Evolutionary conservation across 495 filamentous ascomycete species (phyloP).

Genomic region (Penicillium macrosclerotiorum): DNA sequence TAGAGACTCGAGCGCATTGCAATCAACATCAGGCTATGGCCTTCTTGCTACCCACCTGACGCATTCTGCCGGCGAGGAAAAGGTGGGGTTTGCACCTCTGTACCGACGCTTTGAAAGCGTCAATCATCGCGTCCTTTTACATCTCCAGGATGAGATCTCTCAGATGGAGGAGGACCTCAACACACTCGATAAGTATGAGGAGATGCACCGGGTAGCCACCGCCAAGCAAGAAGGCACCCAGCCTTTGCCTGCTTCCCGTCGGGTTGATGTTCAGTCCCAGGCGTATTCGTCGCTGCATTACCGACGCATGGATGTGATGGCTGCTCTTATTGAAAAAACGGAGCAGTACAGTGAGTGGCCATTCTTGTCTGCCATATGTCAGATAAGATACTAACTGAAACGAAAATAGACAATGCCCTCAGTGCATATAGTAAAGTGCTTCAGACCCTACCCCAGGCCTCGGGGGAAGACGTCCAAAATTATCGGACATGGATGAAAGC

Average conservation of each 20-base stretch:
- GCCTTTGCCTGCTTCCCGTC: constrained; percentile 60
- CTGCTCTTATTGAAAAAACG: constrained; percentile 68
- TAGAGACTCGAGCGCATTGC: constrained; percentile 24
- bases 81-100: constrained; percentile 57
- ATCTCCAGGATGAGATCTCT: constrained; percentile 83
- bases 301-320: constrained; percentile 67
- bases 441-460: constrained; percentile 54
- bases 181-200: constrained; percentile 69
- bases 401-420: constrained; percentile 62
- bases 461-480: constrained; percentile 53
- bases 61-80: constrained; percentile 30
- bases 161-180: constrained; percentile 75
- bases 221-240: constrained; percentile 47
- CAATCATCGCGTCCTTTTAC: constrained; percentile 80
- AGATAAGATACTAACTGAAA: not conserved
- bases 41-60: constrained; percentile 62
- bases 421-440: constrained; percentile 63
- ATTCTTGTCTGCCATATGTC: not conserved
- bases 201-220: constrained; percentile 56
- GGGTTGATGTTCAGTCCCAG: constrained; percentile 59
- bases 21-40: constrained; percentile 60
- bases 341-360: constrained; percentile 82
- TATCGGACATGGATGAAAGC: constrained; percentile 67
- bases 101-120: constrained; percentile 83
- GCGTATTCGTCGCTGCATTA: constrained; percentile 68